Evolutionary conservation across 208 protist species (phyloP).

Genomic region (Leishmania tarentolae): DNA sequence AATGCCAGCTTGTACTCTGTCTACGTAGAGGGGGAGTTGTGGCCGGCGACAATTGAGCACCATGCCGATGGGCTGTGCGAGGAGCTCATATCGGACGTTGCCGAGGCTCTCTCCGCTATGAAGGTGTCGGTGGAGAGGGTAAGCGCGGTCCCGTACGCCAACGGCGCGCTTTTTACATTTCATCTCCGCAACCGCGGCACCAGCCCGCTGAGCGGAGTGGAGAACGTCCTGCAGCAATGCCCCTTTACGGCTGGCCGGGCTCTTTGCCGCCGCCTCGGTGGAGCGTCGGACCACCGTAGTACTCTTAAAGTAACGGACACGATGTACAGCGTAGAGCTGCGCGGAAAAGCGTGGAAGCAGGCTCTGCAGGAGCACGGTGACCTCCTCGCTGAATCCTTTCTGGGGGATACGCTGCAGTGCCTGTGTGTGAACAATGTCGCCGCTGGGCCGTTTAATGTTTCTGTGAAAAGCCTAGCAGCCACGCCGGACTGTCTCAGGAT

Average conservation of each 20-base stretch:
- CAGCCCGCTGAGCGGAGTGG: background rate
- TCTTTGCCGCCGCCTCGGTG: conserved; percentile 2
- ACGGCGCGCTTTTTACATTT: conserved; percentile 9
- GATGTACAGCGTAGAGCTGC: conserved; percentile 6
- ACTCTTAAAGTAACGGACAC: background rate
- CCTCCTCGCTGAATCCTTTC: conserved; percentile 22
- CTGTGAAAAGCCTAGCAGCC: conserved; percentile 10
- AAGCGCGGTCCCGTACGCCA: background rate
- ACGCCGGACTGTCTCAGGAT: conserved; percentile 2
- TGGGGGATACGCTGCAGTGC: conserved; percentile 21
- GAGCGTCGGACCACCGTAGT: background rate
- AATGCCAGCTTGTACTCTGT: conserved; percentile 14
- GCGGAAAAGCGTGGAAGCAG: conserved; percentile 21
- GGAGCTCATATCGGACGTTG: conserved; percentile 7
- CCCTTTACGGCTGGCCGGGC: background rate
- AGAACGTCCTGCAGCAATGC: conserved; percentile 14
- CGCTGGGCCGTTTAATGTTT: background rate
- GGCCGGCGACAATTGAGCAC: conserved; percentile 9
- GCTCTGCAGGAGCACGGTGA: conserved; percentile 8
- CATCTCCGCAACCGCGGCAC: conserved; percentile 1
- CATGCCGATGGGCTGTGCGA: conserved; percentile 6
- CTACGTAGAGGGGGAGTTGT: conserved; percentile 12
- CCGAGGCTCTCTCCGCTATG: background rate
- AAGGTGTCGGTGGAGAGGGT: background rate
- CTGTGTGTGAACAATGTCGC: conserved; percentile 7